Evolutionary conservation across 2,329 filamentous ascomycete species (phyloP).

Genomic region (Shiraia bambusicola): DNA sequence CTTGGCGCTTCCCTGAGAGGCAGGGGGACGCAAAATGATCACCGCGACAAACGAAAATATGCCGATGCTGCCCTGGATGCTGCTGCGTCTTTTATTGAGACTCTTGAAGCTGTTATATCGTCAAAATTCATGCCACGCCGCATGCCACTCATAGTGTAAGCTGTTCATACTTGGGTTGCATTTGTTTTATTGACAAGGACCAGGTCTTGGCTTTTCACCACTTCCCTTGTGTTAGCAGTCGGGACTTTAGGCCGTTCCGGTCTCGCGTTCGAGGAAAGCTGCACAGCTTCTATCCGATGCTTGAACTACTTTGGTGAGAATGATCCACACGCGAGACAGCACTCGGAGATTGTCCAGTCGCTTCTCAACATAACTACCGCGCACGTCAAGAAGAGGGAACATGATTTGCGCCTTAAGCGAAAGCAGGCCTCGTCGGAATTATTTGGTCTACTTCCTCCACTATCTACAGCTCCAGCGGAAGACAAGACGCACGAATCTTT

Average conservation of each 20-base stretch:
- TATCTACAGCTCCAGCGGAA: slow-evolving; percentile 1
- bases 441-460: slow-evolving; percentile 28
- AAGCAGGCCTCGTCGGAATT: slow-evolving; percentile 34
- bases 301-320: slow-evolving; percentile 30
- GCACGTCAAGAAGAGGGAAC: slow-evolving; percentile 28
- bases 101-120: slow-evolving; percentile 21
- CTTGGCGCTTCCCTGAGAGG: slow-evolving; percentile 36
- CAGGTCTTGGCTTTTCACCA: slow-evolving; percentile 36
- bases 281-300: slow-evolving; percentile 25
- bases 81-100: slow-evolving; percentile 31
- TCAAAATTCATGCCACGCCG: slow-evolving; percentile 25
- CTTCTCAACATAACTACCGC: slow-evolving; percentile 27
- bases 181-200: slow-evolving; percentile 1
- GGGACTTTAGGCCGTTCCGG: slow-evolving; percentile 29
- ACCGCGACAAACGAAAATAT: slow-evolving; percentile 30
- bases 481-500: not conserved
- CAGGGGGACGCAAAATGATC: slow-evolving; percentile 25
- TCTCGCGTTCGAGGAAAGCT: slow-evolving; percentile 21
- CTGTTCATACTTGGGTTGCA: not conserved
- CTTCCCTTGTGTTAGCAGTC: slow-evolving; percentile 32
- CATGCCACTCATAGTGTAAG: slow-evolving; percentile 38
- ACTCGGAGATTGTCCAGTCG: slow-evolving; percentile 29
- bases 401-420: slow-evolving; percentile 21
- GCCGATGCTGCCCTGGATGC: slow-evolving; percentile 36
- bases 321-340: slow-evolving; percentile 36